Evolutionary conservation across 768 basidiomycete genomes (phyloP).

Genomic region (Daedalea quercina): DNA sequence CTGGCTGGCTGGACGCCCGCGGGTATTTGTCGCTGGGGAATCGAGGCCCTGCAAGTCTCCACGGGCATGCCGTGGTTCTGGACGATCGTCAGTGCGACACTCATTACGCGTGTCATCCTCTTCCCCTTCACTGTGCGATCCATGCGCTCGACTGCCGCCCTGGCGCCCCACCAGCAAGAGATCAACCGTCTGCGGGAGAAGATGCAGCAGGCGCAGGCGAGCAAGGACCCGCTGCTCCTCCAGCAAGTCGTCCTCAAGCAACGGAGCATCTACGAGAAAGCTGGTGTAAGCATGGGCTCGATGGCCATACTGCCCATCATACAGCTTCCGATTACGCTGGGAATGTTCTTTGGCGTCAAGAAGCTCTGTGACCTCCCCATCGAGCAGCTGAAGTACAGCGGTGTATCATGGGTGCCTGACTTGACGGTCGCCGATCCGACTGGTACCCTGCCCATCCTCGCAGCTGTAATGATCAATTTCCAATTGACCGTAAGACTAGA

Average conservation of each 20-base stretch:
- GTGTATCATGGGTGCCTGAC: conserved; percentile 67
- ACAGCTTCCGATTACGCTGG: conserved; percentile 73
- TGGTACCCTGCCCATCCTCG: conserved; percentile 59
- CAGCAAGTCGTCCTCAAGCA: conserved; percentile 40
- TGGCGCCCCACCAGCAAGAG: conserved; percentile 54
- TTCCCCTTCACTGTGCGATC: conserved; percentile 55
- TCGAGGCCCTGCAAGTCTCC: conserved; percentile 64
- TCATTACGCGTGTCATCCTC: conserved; percentile 53
- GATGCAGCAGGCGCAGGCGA: conserved; percentile 28
- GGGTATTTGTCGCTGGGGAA: conserved; percentile 52
- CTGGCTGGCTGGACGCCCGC: conserved; percentile 58
- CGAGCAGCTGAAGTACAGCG: conserved; percentile 69
- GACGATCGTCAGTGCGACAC: conserved; percentile 63
- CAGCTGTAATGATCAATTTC: conserved; percentile 52
- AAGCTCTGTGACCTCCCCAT: conserved; percentile 66
- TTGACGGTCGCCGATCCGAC: conserved; percentile 75
- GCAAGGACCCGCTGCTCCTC: conserved; percentile 32
- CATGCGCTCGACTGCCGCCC: conserved; percentile 49
- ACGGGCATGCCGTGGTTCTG: conserved; percentile 79
- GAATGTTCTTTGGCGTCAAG: conserved; percentile 79
- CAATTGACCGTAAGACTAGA: conserved; percentile 56
- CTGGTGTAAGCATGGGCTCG: conserved; percentile 55
- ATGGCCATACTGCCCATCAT: conserved; percentile 51
- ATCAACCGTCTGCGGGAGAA: conserved; percentile 48
- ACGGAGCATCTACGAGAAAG: conserved; percentile 48